phyloP scores from a whole-genome alignment of 1,139 yeast genomes.

The Kodamaea plutei region DNA sequence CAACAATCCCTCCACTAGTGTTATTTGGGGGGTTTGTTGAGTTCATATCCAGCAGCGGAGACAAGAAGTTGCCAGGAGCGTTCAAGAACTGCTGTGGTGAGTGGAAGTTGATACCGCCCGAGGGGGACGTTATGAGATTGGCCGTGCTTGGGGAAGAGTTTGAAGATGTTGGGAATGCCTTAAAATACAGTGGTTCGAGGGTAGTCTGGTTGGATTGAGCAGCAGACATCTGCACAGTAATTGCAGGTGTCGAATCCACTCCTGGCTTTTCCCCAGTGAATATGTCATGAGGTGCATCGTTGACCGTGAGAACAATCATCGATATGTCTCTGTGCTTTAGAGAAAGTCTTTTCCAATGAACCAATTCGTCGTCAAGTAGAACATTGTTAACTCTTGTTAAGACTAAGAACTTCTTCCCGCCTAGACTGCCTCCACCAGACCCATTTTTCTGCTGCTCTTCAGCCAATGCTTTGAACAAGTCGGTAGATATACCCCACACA shows the following conservation, averaged over 20 bases:
- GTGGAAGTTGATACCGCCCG: conserved; percentile 27
- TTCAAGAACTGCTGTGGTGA: conserved; percentile 40
- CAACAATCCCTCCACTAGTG: conserved; percentile 7
- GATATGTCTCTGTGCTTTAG: conserved; percentile 57
- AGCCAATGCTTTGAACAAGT: conserved; percentile 33
- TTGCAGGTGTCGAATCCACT: background rate
- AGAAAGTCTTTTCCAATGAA: conserved; percentile 73
- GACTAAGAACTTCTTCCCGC: conserved; percentile 61
- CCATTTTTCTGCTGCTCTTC: conserved; percentile 23
- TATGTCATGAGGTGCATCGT: conserved; percentile 55
- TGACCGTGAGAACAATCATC: conserved; percentile 71
- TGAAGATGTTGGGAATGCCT: conserved; percentile 1
- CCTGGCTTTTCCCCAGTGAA: conserved; percentile 18
- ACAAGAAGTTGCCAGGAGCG: conserved; percentile 33
- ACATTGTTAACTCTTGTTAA: conserved; percentile 67
- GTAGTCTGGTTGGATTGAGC: background rate
- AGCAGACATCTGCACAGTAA: background rate
- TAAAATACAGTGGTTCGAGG: background rate
- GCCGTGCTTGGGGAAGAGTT: conserved; percentile 6
- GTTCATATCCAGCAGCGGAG: conserved; percentile 21
- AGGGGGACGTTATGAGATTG: conserved; percentile 34
- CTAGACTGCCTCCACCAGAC: conserved; percentile 28
- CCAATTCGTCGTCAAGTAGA: conserved; percentile 73
- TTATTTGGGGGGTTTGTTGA: conserved; percentile 25
- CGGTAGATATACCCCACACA: conserved; percentile 36